Percentiles rank a stretch among this genome's conserved stretches.
These are phyloP conservation scores for Kazachstania bromeliacearum DNA, from an alignment of 805 yeast species.

Conservation along the genomic window DNA sequence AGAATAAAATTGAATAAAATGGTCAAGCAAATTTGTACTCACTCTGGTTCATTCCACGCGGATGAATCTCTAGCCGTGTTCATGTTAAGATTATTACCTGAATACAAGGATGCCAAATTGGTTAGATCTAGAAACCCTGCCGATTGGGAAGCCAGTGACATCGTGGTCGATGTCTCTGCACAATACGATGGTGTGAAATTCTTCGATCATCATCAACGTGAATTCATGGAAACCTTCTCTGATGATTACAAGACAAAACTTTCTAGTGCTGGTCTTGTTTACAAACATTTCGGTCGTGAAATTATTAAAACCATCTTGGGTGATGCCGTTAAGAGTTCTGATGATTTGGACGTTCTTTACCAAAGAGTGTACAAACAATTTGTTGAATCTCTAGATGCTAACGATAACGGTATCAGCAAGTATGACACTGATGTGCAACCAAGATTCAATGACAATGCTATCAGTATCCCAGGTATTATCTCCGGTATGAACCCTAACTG, in stretches of 20 bases:
- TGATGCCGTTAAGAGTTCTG: constrained; percentile 7
- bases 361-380: constrained; percentile 76
- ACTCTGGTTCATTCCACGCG: constrained; percentile 92
- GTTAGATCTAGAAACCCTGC: constrained; percentile 77
- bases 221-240: constrained; percentile 67
- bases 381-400: constrained; percentile 88
- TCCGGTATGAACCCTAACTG: constrained; percentile 78
- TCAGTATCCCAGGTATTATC: constrained; percentile 70
- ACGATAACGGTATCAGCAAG: constrained; percentile 84
- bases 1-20: constrained; percentile 13
- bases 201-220: constrained; percentile 96
- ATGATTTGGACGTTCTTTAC: constrained; percentile 55
- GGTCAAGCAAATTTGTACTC: constrained; percentile 65
- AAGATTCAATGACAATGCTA: constrained; percentile 60
- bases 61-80: constrained; percentile 93
- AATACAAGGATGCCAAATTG: constrained; percentile 54
- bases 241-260: constrained; percentile 61
- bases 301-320: constrained; percentile 44
- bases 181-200: constrained; percentile 64
- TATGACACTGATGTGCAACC: constrained; percentile 47
- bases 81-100: constrained; percentile 66
- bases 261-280: constrained; percentile 88
- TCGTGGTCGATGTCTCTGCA: constrained; percentile 93
- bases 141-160: constrained; percentile 79
- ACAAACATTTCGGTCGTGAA: constrained; percentile 74